Base-by-base conservation (phyloP, 2,329 filamentous ascomycete species). In the Alternaria triticina region DNA sequence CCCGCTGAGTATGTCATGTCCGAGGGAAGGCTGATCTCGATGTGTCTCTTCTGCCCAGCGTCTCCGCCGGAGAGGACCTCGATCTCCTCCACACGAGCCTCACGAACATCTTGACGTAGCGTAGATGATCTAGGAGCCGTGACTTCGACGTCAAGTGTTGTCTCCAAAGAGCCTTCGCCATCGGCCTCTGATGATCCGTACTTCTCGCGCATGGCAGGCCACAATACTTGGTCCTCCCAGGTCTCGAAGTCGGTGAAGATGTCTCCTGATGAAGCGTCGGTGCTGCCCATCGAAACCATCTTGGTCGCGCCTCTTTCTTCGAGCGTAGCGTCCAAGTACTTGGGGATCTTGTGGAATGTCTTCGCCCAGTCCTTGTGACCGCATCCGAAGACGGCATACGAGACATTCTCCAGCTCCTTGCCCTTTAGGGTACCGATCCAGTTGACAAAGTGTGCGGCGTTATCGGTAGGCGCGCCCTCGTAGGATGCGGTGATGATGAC, bases 1-100 rank as follows among this genome's bases (percentile, higher is more conserved):
- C 92, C 92, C 2, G 90, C 86, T 43, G 86, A 85, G 79, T 94
- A 95, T 0, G 84, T 85, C 83, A 88, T 80, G 8, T 77, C 80
- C 1, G 78, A 78, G 1, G 82, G 82, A 8, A 84, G 72, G 54
- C 80, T 77, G 59, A 84, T 76, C 62, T 83, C 81, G 25, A 84
- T 80, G 61, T 83, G 81, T 50, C 75, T 65, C 65, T 80, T 79
- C 54, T 78, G 70, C 1, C 65, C 55, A 2, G 70, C 70, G 10
- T 72, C 73, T 20, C 72, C 68, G 1, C 67, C 62, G 8, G 77
- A 74, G 2, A 81, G 70, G 5, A 76, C 62, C 43, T 77, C 62
- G 5, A 73, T 69, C 20, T 77, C 74, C 43, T 79, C 71, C 3
- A 81, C 78, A 7, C 72, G 71, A 11, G 76, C 79, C 61, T 79